Conservation (phyloP, 2,329 filamentous ascomycete genomes). For the Paracamarosporium sp. region DNA sequence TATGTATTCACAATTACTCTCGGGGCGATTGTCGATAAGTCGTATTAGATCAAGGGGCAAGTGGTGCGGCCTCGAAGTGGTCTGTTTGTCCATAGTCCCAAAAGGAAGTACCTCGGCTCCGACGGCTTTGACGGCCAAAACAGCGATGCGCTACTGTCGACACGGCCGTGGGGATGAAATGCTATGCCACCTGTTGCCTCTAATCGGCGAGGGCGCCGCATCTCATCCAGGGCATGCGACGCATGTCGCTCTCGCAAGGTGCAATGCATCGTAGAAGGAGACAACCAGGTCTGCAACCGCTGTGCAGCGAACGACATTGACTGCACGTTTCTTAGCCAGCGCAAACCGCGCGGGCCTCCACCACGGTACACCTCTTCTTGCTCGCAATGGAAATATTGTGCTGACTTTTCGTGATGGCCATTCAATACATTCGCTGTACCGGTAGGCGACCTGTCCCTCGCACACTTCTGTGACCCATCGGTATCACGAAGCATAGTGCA, state of each 20-base stretch:
- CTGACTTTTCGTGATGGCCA: neutral
- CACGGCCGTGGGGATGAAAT: conserved; percentile 1
- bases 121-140: neutral
- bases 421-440: conserved; percentile 2
- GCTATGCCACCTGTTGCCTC: conserved; percentile 22
- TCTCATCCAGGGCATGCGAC: conserved; percentile 23
- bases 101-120: neutral
- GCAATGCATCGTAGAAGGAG: conserved; percentile 17
- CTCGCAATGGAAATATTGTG: neutral
- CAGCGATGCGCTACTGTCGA: neutral
- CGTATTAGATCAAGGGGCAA: no score
- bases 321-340: conserved; percentile 19
- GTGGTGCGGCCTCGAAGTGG: no score
- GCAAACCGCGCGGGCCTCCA: conserved; percentile 18
- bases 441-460: conserved; percentile 10
- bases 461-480: conserved; percentile 19
- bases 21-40: no score
- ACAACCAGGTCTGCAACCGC: conserved; percentile 12
- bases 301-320: conserved; percentile 3
- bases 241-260: conserved; percentile 19
- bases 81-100: no score
- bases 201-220: conserved; percentile 13
- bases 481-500: no score
- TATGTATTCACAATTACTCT: no score
- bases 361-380: conserved; percentile 9